Base-by-base conservation (phyloP, 140 eudicot genomes). In the Erigeron philadelphicus region DNA sequence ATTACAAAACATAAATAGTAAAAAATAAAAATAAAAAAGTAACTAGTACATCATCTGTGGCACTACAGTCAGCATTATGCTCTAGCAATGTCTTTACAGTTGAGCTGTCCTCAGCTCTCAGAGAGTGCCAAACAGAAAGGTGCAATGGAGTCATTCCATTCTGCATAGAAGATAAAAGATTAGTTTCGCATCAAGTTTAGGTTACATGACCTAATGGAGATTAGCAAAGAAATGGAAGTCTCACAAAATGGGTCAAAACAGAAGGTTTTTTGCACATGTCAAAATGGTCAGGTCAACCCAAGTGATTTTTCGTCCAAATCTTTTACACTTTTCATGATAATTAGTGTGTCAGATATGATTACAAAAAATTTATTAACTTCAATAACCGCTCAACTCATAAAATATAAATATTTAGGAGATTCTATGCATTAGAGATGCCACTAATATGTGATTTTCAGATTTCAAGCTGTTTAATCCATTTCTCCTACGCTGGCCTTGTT, bases 141-240 rank as follows among this genome's bases (percentile, higher is more conserved):
- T 93, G 98, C 72, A 93, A 79, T 16, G 98, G 98, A 60, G 96
- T 86, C 98, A 93, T 93, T 64, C 98, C 98, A 74, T 93, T 93
- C 98, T 93, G 85, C 81, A 56, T 7, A 57, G 15, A 53, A 9
- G 19, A 59, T 58, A 35, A 73, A 66, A 16, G 21, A 70, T 5
- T 53, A 52, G 50, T 2, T 18, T 17, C 11, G 49, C 18, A 62
- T 41, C 75, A 41, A 38, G 43, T 64, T 64, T 43, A 42, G n/a
- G 17, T 17, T 16, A 42, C 52, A 63, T 40, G 52, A 63, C 53
- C 68, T 12, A 3, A 63, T 63, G 7, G 0, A n/a, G 44, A 61
- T 5, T 23, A 59, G 19, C 18, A 18, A 0, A 56, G 40, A 11
- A 16, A 56, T 8, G 9, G 1, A 15, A 7, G 56, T 50, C 18